Percentiles rank a stretch among this genome's conserved stretches.
phyloP scores from a whole-genome alignment of 140 eudicot species.

The Anethum foeniculum region DNA sequence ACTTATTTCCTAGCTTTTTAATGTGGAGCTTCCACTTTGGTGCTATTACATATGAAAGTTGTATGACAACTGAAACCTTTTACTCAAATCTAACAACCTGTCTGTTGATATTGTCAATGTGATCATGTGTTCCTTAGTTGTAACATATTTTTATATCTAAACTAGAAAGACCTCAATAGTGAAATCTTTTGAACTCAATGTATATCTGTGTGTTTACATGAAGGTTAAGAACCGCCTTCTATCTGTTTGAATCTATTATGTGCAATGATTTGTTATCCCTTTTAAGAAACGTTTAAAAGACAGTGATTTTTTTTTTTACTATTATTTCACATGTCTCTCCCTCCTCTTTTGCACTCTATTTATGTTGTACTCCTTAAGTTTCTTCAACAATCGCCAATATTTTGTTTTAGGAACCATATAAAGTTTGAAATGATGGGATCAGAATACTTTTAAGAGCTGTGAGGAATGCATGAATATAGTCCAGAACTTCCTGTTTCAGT shows the following conservation, averaged over 20 bases:
- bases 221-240: background rate
- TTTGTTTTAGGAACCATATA: slow-evolving; percentile 5
- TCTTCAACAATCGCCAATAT: background rate
- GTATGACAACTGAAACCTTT: background rate
- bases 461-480: slow-evolving; percentile 65
- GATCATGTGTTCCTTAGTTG: background rate
- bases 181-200: background rate
- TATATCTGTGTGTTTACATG: background rate
- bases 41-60: background rate
- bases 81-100: background rate
- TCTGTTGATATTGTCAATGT: background rate
- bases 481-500: slow-evolving; percentile 49
- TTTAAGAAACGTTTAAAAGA: background rate
- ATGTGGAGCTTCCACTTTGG: background rate
- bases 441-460: slow-evolving; percentile 30
- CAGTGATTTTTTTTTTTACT: background rate
- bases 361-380: background rate
- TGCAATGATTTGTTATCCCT: background rate
- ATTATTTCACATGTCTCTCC: background rate
- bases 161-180: background rate
- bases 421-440: slow-evolving; percentile 27
- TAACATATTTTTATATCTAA: background rate
- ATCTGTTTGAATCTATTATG: background rate
- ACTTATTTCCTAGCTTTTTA: background rate
- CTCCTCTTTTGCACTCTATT: background rate